A percentile compares a stretch with the other conserved stretches of the same genome.
Conservation (phyloP, 2,329 filamentous ascomycete species). For the Aspergillus pseudotamarii region DNA sequence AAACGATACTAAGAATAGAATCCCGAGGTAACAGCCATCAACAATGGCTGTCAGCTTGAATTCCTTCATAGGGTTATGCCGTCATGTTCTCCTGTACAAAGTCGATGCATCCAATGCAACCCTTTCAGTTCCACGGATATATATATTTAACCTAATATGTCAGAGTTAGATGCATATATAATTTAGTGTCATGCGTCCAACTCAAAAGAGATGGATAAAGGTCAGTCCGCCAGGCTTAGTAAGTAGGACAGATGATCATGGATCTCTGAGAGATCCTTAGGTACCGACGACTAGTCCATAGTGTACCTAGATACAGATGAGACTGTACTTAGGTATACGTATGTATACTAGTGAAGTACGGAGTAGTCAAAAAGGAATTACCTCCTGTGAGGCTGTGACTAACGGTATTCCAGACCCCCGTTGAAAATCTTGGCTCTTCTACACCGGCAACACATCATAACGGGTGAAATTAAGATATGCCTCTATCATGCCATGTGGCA, state of each 20-base stretch:
- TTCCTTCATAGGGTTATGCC: neutral
- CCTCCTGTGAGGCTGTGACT: neutral
- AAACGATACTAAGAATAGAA: neutral
- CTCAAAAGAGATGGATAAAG: neutral
- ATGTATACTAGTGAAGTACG: neutral
- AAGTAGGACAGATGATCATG: neutral
- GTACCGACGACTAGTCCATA: neutral
- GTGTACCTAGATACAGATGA: neutral
- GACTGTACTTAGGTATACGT: too few species aligned
- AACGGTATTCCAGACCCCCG: neutral
- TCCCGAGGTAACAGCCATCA: neutral
- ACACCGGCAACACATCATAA: slow-evolving; percentile 1
- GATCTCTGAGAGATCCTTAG: neutral
- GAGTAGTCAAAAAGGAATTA: neutral
- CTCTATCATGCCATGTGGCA: slow-evolving; percentile 6
- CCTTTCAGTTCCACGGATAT: neutral
- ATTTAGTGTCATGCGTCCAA: neutral
- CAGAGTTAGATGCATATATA: neutral
- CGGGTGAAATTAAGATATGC: slow-evolving; percentile 1
- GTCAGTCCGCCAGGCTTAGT: neutral
- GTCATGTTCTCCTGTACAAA: neutral
- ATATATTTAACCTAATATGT: slow-evolving; percentile 4
- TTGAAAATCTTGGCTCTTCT: neutral
- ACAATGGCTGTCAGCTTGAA: neutral
- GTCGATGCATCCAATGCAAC: neutral